Conservation (phyloP, 768 basidiomycete species). For the Calocera viscosa region DNA sequence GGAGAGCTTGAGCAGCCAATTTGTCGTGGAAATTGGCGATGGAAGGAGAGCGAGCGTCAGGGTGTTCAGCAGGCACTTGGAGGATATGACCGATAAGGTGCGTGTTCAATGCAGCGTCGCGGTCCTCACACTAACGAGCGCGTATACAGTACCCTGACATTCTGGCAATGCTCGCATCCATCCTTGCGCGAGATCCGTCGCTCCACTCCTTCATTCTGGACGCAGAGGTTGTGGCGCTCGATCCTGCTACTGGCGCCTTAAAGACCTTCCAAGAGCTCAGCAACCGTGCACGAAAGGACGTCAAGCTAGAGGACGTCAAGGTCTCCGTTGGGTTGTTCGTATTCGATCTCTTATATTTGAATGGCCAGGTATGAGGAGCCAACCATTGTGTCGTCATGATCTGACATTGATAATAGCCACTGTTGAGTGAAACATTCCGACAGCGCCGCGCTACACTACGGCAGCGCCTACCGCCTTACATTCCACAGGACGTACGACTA, state of each 20-base stretch:
- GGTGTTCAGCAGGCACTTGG: slow-evolving; percentile 79
- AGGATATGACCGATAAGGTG: slow-evolving; percentile 85
- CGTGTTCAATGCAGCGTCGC: slow-evolving; percentile 12
- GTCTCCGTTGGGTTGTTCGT: slow-evolving; percentile 72
- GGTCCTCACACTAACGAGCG: slow-evolving; percentile 4
- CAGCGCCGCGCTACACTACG: slow-evolving; percentile 53
- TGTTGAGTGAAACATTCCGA: slow-evolving; percentile 58
- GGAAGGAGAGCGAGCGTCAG: slow-evolving; percentile 30
- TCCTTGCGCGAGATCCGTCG: slow-evolving; percentile 36
- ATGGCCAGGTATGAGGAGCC: slow-evolving; percentile 50
- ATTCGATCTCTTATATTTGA: slow-evolving; percentile 81
- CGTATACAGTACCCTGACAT: slow-evolving; percentile 66
- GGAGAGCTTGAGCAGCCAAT: slow-evolving; percentile 20
- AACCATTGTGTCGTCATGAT: slow-evolving; percentile 11
- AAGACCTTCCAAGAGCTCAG: slow-evolving; percentile 80
- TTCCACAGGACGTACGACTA: slow-evolving; percentile 31
- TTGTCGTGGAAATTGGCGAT: not conserved
- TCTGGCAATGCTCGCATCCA: slow-evolving; percentile 39
- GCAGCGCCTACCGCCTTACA: slow-evolving; percentile 45
- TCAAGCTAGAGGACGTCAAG: slow-evolving; percentile 57
- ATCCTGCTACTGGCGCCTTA: slow-evolving; percentile 46
- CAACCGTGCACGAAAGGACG: slow-evolving; percentile 73
- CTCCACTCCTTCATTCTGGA: slow-evolving; percentile 63
- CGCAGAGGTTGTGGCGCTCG: slow-evolving; percentile 77
- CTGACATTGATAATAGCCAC: slow-evolving; percentile 36